Evolutionary conservation across 768 basidiomycete genomes (phyloP).

Genomic region (Agaricus blazei): DNA sequence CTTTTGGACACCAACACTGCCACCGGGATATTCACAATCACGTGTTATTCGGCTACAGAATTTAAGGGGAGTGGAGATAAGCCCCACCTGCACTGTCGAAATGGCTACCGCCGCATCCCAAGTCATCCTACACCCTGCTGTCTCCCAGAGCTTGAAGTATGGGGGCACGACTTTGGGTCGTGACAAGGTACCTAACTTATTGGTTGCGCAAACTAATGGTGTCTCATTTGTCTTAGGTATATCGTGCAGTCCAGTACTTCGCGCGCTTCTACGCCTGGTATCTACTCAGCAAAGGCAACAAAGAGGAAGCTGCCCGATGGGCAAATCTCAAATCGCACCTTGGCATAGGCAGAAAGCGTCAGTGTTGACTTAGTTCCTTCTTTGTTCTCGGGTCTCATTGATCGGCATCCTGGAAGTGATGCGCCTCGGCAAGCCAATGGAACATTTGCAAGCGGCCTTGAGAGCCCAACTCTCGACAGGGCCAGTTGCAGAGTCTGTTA

Average conservation of each 20-base stretch:
- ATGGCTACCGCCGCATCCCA: conserved; percentile 63
- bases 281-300: conserved; percentile 62
- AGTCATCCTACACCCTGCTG: conserved; percentile 78
- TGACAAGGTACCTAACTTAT: conserved; percentile 65
- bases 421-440: conserved; percentile 89
- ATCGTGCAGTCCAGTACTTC: conserved; percentile 88
- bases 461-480: conserved; percentile 55
- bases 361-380: conserved; percentile 16
- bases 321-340: conserved; percentile 83
- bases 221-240: conserved; percentile 47
- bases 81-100: conserved; percentile 10
- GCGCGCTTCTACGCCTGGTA: conserved; percentile 87
- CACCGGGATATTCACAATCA: conserved; percentile 14
- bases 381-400: background rate
- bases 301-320: conserved; percentile 70
- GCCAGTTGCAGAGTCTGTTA: conserved; percentile 65
- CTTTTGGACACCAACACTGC: background rate
- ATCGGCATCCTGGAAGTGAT: conserved; percentile 51
- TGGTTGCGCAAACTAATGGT: background rate
- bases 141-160: conserved; percentile 72
- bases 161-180: conserved; percentile 79
- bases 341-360: conserved; percentile 82
- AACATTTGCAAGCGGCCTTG: conserved; percentile 88
- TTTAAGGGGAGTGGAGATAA: conserved; percentile 8
- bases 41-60: conserved; percentile 15